Conservation (phyloP, 768 basidiomycete species). For the Boletellus emodensis region DNA sequence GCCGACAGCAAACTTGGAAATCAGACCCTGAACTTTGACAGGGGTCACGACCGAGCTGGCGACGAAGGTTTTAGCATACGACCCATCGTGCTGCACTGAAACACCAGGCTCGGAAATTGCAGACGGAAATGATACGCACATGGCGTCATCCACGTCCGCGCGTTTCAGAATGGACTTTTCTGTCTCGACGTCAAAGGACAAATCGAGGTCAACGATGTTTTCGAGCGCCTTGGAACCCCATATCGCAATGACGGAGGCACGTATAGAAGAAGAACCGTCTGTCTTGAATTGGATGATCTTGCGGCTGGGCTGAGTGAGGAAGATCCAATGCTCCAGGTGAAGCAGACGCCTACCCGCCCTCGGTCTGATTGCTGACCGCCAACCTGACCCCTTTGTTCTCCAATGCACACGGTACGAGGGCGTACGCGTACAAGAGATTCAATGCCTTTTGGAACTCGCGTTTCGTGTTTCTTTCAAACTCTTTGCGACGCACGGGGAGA, state of each 20-base stretch:
- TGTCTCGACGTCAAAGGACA: slow-evolving; percentile 64
- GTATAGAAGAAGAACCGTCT: slow-evolving; percentile 57
- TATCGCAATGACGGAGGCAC: slow-evolving; percentile 63
- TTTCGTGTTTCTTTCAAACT: slow-evolving; percentile 83
- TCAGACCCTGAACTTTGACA: slow-evolving; percentile 68
- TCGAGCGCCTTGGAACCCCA: slow-evolving; percentile 86
- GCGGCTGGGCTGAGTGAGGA: slow-evolving; percentile 35
- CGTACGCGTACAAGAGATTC: slow-evolving; percentile 81
- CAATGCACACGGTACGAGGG: slow-evolving; percentile 70
- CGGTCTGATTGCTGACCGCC: slow-evolving; percentile 62
- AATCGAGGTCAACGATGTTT: slow-evolving; percentile 66
- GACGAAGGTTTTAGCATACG: neutral
- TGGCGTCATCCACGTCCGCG: slow-evolving; percentile 15
- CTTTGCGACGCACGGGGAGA: slow-evolving; percentile 88
- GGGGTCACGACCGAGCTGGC: slow-evolving; percentile 27
- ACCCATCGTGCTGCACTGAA: neutral
- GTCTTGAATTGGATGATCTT: slow-evolving; percentile 73
- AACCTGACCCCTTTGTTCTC: slow-evolving; percentile 64
- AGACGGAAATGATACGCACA: slow-evolving; percentile 12
- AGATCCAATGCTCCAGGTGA: neutral
- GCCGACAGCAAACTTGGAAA: slow-evolving; percentile 77
- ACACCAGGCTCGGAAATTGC: neutral
- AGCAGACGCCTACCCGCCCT: slow-evolving; percentile 57
- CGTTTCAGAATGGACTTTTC: slow-evolving; percentile 42
- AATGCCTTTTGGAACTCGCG: slow-evolving; percentile 87